These are phyloP conservation scores for Ocimum tenuiflorum DNA, from an alignment of 257 asterid species.

Conservation along the genomic window DNA sequence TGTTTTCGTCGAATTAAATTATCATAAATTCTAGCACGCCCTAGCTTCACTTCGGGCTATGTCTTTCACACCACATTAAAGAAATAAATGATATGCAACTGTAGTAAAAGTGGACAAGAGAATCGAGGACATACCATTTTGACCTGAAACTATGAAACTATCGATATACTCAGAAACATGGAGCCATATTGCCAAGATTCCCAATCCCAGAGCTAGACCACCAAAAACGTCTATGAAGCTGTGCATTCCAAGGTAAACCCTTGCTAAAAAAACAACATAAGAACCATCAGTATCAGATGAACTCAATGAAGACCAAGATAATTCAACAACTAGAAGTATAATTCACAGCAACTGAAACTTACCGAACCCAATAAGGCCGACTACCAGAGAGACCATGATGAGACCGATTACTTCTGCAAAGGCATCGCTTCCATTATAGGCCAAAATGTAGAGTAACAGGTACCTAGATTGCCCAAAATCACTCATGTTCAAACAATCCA, in stretches of 20 bases:
- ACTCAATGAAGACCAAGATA: constrained; percentile 9
- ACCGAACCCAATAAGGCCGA: constrained; percentile 67
- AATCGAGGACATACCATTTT: constrained; percentile 44
- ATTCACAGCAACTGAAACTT: constrained; percentile 20
- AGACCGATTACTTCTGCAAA: constrained; percentile 36
- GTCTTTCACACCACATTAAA: not conserved
- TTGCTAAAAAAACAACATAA: constrained; percentile 35
- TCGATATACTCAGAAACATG: constrained; percentile 47
- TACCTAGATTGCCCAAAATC: constrained; percentile 38
- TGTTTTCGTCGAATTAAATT: too few species aligned
- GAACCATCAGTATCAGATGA: not conserved
- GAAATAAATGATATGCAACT: not conserved
- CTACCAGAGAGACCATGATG: constrained; percentile 39
- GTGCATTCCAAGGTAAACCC: constrained; percentile 93
- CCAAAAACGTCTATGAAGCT: constrained; percentile 68
- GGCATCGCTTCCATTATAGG: constrained; percentile 33
- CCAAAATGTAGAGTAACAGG: constrained; percentile 54
- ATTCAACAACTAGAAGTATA: not conserved
- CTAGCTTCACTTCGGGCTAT: too few species aligned
- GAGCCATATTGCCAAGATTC: constrained; percentile 65
- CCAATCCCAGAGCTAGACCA: constrained; percentile 57
- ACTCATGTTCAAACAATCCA: not conserved
- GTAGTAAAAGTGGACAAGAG: not conserved
- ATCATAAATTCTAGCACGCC: too few species aligned
- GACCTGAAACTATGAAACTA: constrained; percentile 53